These are phyloP conservation scores for Monilinia fructigena DNA, from an alignment of 2,329 filamentous ascomycete species.

Conservation along the genomic window DNA sequence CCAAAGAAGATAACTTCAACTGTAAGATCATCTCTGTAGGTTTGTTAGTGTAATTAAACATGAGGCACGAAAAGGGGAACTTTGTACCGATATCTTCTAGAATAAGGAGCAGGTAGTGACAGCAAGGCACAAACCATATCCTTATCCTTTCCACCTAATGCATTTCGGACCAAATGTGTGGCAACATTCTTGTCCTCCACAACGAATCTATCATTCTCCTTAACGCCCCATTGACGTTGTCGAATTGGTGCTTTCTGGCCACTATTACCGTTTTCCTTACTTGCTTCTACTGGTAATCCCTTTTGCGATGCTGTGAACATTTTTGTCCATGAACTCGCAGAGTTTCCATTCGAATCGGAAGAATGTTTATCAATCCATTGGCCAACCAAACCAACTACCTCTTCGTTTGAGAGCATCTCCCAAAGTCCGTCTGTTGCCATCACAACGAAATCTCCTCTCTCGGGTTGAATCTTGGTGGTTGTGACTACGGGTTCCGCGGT, in stretches of 20 bases:
- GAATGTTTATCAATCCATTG: conserved; percentile 89
- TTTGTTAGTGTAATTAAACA: conserved; percentile 23
- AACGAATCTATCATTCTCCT: conserved; percentile 76
- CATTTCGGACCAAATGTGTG: conserved; percentile 92
- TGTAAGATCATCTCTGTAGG: conserved; percentile 80
- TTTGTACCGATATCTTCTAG: conserved; percentile 79
- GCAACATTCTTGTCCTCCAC: conserved; percentile 95
- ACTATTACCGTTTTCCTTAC: conserved; percentile 49
- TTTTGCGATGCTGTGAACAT: conserved; percentile 56
- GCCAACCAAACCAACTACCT: conserved; percentile 93
- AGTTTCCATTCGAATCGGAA: conserved; percentile 36
- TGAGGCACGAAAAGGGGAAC: background rate
- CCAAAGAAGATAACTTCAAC: conserved; percentile 99
- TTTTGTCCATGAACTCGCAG: conserved; percentile 64
- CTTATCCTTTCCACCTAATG: conserved; percentile 85
- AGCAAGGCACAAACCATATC: conserved; percentile 92
- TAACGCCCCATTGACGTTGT: conserved; percentile 85
- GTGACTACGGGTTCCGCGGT: conserved; percentile 95
- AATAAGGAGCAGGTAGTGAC: conserved; percentile 88
- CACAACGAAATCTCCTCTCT: conserved; percentile 91
- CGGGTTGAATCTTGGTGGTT: conserved; percentile 85
- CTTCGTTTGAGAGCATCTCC: conserved; percentile 99
- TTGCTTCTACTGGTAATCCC: conserved; percentile 73
- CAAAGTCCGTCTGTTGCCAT: conserved; percentile 95
- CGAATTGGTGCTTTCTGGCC: conserved; percentile 88